Percentiles rank a stretch among this genome's conserved stretches.
Evolutionary conservation across 805 yeast species (phyloP).

Genomic region (Barnettozyma californica): DNA sequence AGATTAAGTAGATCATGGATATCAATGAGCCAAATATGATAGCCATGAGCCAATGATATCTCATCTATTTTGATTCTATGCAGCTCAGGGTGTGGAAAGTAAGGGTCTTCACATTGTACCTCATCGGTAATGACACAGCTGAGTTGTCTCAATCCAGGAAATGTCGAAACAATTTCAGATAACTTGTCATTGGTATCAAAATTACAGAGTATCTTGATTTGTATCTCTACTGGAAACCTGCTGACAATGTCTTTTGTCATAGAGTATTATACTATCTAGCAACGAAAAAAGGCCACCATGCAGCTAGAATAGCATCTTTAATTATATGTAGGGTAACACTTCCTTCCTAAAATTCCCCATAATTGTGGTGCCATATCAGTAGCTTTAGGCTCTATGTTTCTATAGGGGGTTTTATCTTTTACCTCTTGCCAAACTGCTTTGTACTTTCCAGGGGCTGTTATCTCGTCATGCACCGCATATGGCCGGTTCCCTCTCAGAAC

Average conservation of each 20-base stretch:
- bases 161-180: neutral
- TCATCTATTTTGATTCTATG: neutral
- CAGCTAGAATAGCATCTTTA: no score
- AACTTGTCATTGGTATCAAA: neutral
- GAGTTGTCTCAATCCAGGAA: neutral
- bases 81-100: neutral
- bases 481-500: no score
- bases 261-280: no score
- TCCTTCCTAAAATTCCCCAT: no score
- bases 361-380: no score
- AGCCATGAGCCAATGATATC: neutral
- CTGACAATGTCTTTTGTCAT: neutral
- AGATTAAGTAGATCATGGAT: neutral
- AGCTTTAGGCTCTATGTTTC: no score
- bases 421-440: no score
- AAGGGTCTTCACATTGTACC: neutral
- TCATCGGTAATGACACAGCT: neutral
- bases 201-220: neutral
- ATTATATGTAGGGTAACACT: no score
- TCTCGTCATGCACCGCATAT: no score
- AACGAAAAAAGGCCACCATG: no score
- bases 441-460: no score
- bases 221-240: neutral
- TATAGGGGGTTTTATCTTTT: no score
- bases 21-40: neutral